Evolutionary conservation across 2,329 filamentous ascomycete genomes (phyloP).

Genomic region (Xylariales sp.): DNA sequence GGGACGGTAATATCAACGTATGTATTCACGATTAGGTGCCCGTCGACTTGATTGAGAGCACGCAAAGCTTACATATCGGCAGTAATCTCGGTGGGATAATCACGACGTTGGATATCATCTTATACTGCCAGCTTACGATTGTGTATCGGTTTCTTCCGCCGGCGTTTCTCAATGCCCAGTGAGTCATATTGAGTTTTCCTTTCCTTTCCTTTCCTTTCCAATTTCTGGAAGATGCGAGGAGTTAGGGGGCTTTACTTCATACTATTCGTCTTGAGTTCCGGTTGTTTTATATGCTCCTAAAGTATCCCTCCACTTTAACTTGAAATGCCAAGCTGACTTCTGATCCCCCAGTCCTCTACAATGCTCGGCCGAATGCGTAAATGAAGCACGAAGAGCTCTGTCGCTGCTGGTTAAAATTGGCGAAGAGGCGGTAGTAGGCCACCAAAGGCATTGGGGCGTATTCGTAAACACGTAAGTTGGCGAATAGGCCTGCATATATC

Average conservation of each 20-base stretch:
- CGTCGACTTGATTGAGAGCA: background rate
- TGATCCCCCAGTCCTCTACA: constrained; percentile 38
- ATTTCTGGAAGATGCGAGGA: constrained; percentile 12
- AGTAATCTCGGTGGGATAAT: constrained; percentile 26
- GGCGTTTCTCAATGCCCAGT: constrained; percentile 23
- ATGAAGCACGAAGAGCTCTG: constrained; percentile 41
- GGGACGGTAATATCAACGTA: constrained; percentile 16
- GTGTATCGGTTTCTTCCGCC: constrained; percentile 36
- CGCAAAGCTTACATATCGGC: constrained; percentile 3
- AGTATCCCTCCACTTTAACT: background rate
- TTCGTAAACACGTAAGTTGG: constrained; percentile 43
- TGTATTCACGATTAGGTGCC: background rate
- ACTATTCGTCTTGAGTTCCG: background rate
- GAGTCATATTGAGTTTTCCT: constrained; percentile 11
- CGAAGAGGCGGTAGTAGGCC: constrained; percentile 26
- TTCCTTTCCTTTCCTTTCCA: background rate
- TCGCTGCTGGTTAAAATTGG: constrained; percentile 39
- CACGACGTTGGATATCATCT: constrained; percentile 21
- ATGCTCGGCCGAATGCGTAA: constrained; percentile 45
- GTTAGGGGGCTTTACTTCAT: constrained; percentile 34
- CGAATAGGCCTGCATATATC: background rate
- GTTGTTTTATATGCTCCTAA: background rate
- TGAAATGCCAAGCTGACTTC: constrained; percentile 24
- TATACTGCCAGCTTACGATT: constrained; percentile 35
- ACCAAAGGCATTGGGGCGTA: constrained; percentile 30